Conservation (phyloP, 1,139 yeast species). For the Blastobotrys raffinosifermentans region DNA sequence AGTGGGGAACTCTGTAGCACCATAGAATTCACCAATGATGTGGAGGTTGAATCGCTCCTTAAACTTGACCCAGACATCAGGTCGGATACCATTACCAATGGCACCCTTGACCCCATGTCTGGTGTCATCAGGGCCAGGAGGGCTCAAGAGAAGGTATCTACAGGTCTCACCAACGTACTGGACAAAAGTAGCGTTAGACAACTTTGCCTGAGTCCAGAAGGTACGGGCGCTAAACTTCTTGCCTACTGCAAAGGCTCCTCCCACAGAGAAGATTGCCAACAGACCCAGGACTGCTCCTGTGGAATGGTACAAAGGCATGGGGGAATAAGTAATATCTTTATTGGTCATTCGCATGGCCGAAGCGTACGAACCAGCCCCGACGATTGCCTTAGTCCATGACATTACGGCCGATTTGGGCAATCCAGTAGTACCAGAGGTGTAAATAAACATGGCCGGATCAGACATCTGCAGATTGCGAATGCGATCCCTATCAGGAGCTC, state of each 20-base stretch:
- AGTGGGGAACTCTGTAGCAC: constrained; percentile 89
- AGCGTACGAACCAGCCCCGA: constrained; percentile 69
- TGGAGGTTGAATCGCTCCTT: constrained; percentile 69
- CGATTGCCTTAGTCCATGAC: constrained; percentile 78
- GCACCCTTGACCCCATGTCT: constrained; percentile 65
- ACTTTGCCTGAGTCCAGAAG: constrained; percentile 85
- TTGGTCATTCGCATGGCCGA: constrained; percentile 56
- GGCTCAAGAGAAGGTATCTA: constrained; percentile 70
- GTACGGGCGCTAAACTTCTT: constrained; percentile 79
- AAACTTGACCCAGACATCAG: constrained; percentile 85
- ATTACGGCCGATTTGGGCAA: constrained; percentile 91
- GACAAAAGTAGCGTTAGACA: constrained; percentile 67
- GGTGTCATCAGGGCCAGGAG: constrained; percentile 61
- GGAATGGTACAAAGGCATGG: constrained; percentile 95
- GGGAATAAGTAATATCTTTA: constrained; percentile 64
- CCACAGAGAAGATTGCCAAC: constrained; percentile 60
- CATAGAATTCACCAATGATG: constrained; percentile 86
- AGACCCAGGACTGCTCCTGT: constrained; percentile 88
- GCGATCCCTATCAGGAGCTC: constrained; percentile 34
- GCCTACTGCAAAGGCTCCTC: constrained; percentile 69
- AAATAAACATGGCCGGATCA: constrained; percentile 62
- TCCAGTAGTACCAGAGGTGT: constrained; percentile 95
- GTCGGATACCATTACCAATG: constrained; percentile 87
- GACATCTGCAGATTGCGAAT: constrained; percentile 20
- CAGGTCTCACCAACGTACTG: constrained; percentile 97